Evolutionary conservation across 2,329 filamentous ascomycete genomes (phyloP).

Genomic region (Epichloe elymi): DNA sequence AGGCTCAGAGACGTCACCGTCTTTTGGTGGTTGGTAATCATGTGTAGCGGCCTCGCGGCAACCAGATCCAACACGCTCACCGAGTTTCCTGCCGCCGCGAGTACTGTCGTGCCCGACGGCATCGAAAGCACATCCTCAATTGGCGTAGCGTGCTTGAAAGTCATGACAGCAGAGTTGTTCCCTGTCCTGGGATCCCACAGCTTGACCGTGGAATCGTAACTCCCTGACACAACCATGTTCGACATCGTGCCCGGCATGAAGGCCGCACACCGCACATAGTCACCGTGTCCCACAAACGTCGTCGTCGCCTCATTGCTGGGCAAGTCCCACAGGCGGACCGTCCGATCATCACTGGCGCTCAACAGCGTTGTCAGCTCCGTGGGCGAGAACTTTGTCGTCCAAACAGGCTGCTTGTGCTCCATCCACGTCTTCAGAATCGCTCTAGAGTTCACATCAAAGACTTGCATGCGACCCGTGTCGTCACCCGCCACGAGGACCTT

Average conservation of each 20-base stretch:
- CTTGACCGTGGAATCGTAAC: constrained; percentile 87
- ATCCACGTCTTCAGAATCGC: constrained; percentile 94
- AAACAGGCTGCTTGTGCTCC: constrained; percentile 87
- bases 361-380: constrained; percentile 75
- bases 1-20: constrained; percentile 81
- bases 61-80: constrained; percentile 89
- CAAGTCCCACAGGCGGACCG: constrained; percentile 88
- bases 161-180: constrained; percentile 59
- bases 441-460: constrained; percentile 79
- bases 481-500: constrained; percentile 83
- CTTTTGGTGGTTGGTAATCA: constrained; percentile 94
- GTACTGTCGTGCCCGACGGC: constrained; percentile 71
- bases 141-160: constrained; percentile 84
- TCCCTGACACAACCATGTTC: constrained; percentile 74
- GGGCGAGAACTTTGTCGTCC: constrained; percentile 85
- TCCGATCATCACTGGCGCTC: constrained; percentile 84
- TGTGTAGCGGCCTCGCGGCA: constrained; percentile 72
- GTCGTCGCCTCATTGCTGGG: constrained; percentile 63
- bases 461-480: constrained; percentile 82
- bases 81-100: constrained; percentile 73
- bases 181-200: constrained; percentile 82
- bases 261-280: constrained; percentile 79
- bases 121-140: constrained; percentile 82
- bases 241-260: constrained; percentile 68
- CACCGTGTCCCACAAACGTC: constrained; percentile 74